Evolutionary conservation across 2,329 filamentous ascomycete genomes (phyloP).

Genomic region (Claviceps humidiphila): DNA sequence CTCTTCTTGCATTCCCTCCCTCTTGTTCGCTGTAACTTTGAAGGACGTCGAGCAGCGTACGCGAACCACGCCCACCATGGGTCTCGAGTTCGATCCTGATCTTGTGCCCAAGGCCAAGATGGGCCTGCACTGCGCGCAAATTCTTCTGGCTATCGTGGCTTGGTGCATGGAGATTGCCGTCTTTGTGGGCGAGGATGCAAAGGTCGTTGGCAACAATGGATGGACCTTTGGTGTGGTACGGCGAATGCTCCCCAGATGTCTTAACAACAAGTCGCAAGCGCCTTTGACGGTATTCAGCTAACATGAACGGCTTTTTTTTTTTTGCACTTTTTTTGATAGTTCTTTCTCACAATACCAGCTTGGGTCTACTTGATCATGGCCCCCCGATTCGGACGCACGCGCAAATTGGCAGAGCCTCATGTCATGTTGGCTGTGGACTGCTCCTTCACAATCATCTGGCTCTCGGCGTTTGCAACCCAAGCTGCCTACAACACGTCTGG

Average conservation of each 20-base stretch:
- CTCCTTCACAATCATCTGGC: slow-evolving; percentile 48
- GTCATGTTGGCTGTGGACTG: slow-evolving; percentile 46
- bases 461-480: slow-evolving; percentile 53
- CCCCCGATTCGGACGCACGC: slow-evolving; percentile 48
- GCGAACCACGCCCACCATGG: slow-evolving; percentile 19
- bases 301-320: not conserved
- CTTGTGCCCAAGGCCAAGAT: slow-evolving; percentile 43
- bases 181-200: slow-evolving; percentile 34
- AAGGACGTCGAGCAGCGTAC: not conserved
- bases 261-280: not conserved
- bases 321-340: slow-evolving; percentile 26
- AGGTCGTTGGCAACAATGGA: slow-evolving; percentile 43
- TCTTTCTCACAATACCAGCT: slow-evolving; percentile 49
- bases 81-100: slow-evolving; percentile 40
- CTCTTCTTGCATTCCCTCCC: not conserved
- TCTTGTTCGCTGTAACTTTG: not conserved
- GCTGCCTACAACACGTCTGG: slow-evolving; percentile 47
- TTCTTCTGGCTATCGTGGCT: slow-evolving; percentile 38
- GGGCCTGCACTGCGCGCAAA: slow-evolving; percentile 42
- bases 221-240: slow-evolving; percentile 53
- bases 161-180: slow-evolving; percentile 49
- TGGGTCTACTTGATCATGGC: slow-evolving; percentile 54
- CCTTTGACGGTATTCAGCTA: not conserved
- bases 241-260: slow-evolving; percentile 1
- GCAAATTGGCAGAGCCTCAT: slow-evolving; percentile 47